Conservation (phyloP, 2,329 filamentous ascomycete species). For the Sclerotiophoma versabilis region DNA sequence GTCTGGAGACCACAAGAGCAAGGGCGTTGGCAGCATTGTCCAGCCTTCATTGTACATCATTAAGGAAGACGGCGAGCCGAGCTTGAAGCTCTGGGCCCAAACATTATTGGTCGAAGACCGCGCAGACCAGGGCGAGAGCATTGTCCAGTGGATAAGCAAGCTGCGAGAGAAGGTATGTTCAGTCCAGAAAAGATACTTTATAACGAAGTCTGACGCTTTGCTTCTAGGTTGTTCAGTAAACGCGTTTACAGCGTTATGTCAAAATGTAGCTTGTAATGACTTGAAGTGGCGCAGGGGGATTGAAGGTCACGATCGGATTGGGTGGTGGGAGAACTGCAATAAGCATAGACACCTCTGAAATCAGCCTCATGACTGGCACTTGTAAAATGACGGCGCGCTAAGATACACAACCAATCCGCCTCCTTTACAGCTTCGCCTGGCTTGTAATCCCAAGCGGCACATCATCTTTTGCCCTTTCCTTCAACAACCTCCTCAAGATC, state of each 20-base stretch:
- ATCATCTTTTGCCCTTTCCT: slow-evolving; percentile 29
- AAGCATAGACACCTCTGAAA: slow-evolving; percentile 9
- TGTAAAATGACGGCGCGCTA: neutral
- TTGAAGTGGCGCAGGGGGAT: slow-evolving; percentile 3
- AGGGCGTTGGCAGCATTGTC: slow-evolving; percentile 91
- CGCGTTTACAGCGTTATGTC: slow-evolving; percentile 4
- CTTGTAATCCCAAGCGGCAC: slow-evolving; percentile 20
- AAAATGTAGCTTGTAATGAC: slow-evolving; percentile 13
- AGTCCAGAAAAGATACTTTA: neutral
- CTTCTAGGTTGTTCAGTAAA: slow-evolving; percentile 47
- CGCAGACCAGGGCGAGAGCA: slow-evolving; percentile 90
- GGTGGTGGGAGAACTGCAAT: slow-evolving; percentile 1
- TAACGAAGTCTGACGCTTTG: neutral
- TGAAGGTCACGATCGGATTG: slow-evolving; percentile 1
- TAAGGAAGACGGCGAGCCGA: slow-evolving; percentile 94
- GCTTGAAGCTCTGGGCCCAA: slow-evolving; percentile 94
- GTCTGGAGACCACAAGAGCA: slow-evolving; percentile 83
- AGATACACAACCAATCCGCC: neutral
- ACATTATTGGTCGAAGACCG: slow-evolving; percentile 94
- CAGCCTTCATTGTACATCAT: slow-evolving; percentile 93
- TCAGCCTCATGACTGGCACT: neutral
- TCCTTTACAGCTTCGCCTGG: slow-evolving; percentile 23
- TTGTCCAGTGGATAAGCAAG: slow-evolving; percentile 90
- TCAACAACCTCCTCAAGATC: slow-evolving; percentile 50
- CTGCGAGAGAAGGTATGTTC: slow-evolving; percentile 88